Base-by-base conservation (phyloP, 306 rosid species). In the Quercus suber region DNA sequence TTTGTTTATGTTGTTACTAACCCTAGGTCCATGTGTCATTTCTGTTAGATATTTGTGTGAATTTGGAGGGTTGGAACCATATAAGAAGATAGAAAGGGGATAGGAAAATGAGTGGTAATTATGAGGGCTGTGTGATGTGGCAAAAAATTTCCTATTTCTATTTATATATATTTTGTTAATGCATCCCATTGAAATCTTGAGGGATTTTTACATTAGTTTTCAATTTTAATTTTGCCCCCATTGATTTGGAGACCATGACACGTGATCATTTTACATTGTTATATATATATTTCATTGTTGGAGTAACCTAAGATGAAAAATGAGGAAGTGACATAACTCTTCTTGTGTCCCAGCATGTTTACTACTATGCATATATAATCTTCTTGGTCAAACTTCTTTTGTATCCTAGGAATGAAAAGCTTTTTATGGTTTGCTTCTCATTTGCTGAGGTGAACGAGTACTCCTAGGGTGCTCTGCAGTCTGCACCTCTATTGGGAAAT, bases 281-380 rank as follows among this genome's bases (percentile, higher is more conserved):
- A 61, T 25, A 9, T 43, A 33, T 31, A 35, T 73, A 31, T 51
- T 18, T 63, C 81, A 27, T 56, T 56, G 15, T 64, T 56, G 9
- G 5, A 73, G 55, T 58, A 52, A 59, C 73, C 1, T 77, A 37
- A 61, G 55, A 63, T 77, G 63, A 25, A 72, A 74, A 55, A 31
- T 41, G 53, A 81, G 74, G 67, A 21, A 76, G 31, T 84, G 61
- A 81, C 84, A 25, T 72, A 79, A 69, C 67, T 77, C 57, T 74
- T 81, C 27, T 3, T 59, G 14, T 84, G 73, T 79, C 77, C 70
- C 88, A 92, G 99, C 96, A 95, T 51, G 92, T 95, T 72, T 95
- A 96, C 88, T 95, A 95, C 65, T 90, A 95, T 55, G 99, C 98
- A 71, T 91, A 92, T 82, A 92, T 94, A 52, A 95, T 95, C 74